Evolutionary conservation across 1,139 yeast species (phyloP).

Genomic region (Torulaspora pretoriensis): DNA sequence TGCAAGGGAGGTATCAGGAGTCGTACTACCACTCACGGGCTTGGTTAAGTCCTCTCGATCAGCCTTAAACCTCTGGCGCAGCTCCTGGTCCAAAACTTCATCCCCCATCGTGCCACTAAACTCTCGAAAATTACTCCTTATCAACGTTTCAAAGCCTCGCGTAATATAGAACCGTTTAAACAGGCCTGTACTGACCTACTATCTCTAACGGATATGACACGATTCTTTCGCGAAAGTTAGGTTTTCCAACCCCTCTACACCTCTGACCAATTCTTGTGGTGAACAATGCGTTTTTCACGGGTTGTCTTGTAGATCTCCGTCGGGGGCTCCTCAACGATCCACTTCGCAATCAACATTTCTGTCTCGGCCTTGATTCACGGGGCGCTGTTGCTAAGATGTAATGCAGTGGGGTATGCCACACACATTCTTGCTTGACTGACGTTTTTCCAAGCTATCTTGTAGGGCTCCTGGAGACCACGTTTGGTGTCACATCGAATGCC

Average conservation of each 20-base stretch:
- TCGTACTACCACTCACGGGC: conserved; percentile 8
- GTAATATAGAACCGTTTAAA: conserved; percentile 1
- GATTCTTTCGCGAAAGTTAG: background rate
- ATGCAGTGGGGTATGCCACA: background rate
- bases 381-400: background rate
- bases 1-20: conserved; percentile 6
- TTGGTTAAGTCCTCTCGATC: conserved; percentile 5
- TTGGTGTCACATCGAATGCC: no score
- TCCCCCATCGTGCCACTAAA: conserved; percentile 1
- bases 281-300: background rate
- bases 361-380: background rate
- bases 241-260: background rate
- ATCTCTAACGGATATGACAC: background rate
- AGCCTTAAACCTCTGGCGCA: conserved; percentile 8
- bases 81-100: conserved; percentile 5
- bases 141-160: background rate
- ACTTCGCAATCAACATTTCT: no score
- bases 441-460: no score
- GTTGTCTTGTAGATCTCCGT: background rate
- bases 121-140: background rate
- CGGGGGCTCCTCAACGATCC: background rate
- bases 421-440: background rate
- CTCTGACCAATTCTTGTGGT: background rate
- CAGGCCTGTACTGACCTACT: background rate
- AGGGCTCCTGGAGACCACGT: no score